Evolutionary conservation across 768 basidiomycete genomes (phyloP).

Genomic region (Pilatotrama ljubarskyi): DNA sequence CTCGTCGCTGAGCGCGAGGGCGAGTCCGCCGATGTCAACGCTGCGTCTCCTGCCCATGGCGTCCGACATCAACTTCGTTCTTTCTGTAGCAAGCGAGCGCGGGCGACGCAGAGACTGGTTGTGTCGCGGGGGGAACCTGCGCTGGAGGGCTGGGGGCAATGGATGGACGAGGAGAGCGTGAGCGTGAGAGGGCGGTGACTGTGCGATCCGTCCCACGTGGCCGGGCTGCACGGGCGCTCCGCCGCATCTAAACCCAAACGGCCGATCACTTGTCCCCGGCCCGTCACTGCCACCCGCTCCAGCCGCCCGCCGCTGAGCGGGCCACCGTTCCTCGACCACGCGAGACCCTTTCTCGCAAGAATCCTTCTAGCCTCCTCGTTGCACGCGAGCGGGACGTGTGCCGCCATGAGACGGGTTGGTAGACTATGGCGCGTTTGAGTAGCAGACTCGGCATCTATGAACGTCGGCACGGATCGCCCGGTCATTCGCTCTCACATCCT

Average conservation of each 20-base stretch:
- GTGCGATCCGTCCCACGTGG: conserved; percentile 22
- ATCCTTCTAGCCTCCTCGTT: not conserved
- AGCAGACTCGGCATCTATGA: not conserved
- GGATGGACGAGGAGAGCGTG: conserved; percentile 16
- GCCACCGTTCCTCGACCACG: not conserved
- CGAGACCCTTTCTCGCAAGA: not conserved
- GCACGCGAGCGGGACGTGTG: not conserved
- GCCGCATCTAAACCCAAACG: conserved; percentile 4
- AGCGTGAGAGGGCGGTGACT: conserved; percentile 20
- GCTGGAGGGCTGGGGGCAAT: conserved; percentile 4
- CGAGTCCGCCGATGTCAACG: conserved; percentile 88
- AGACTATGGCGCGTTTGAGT: not conserved
- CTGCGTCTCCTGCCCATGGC: conserved; percentile 56
- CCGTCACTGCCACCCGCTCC: not conserved
- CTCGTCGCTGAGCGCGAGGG: conserved; percentile 66
- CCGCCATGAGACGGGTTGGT: not conserved
- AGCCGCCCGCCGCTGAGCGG: not conserved
- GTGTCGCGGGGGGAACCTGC: not conserved
- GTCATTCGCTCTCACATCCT: not conserved
- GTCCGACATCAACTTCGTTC: conserved; percentile 11
- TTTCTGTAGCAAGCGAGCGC: too few relatives aligned
- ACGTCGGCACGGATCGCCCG: not conserved
- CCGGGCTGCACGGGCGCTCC: conserved; percentile 8
- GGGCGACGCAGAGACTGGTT: too few relatives aligned
- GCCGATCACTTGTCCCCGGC: not conserved